Evolutionary conservation across 768 basidiomycete genomes (phyloP).

Genomic region (Tubosaeta sp.): DNA sequence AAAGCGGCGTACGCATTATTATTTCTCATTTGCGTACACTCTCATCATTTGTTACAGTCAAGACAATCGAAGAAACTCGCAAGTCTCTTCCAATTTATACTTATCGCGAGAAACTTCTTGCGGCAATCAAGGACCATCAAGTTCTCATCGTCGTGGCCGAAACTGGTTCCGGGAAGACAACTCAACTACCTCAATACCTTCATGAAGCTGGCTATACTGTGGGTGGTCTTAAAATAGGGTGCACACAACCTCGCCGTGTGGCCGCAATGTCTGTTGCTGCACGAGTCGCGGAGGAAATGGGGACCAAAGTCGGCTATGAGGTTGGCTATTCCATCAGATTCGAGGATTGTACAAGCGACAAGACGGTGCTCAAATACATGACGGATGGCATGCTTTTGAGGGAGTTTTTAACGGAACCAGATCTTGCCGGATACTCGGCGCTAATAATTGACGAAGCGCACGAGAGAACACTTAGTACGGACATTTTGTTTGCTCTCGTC

Average conservation of each 20-base stretch:
- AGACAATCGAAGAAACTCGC: slow-evolving; percentile 88
- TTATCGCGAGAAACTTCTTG: slow-evolving; percentile 83
- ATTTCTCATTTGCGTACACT: background rate
- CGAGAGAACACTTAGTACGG: slow-evolving; percentile 95
- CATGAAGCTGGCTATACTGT: slow-evolving; percentile 96
- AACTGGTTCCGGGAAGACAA: slow-evolving; percentile 98
- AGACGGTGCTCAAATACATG: slow-evolving; percentile 99
- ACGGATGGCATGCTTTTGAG: slow-evolving; percentile 98
- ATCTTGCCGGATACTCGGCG: slow-evolving; percentile 90
- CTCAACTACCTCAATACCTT: slow-evolving; percentile 95
- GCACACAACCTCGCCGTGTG: slow-evolving; percentile 97
- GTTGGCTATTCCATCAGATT: slow-evolving; percentile 99
- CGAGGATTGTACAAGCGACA: slow-evolving; percentile 99
- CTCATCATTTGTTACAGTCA: slow-evolving; percentile 43
- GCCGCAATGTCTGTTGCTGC: slow-evolving; percentile 99
- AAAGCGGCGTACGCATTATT: slow-evolving; percentile 63
- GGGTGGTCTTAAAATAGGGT: slow-evolving; percentile 76
- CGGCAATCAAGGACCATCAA: slow-evolving; percentile 87
- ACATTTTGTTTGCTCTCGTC: slow-evolving; percentile 96
- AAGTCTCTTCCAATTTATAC: slow-evolving; percentile 90
- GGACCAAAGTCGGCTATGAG: slow-evolving; percentile 93
- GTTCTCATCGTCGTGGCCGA: slow-evolving; percentile 97
- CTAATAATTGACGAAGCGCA: slow-evolving; percentile 99
- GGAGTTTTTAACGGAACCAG: slow-evolving; percentile 97
- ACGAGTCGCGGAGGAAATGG: slow-evolving; percentile 99